Base-by-base conservation (phyloP, 164 flowering plant genomes). In the Amborella trichopoda region DNA sequence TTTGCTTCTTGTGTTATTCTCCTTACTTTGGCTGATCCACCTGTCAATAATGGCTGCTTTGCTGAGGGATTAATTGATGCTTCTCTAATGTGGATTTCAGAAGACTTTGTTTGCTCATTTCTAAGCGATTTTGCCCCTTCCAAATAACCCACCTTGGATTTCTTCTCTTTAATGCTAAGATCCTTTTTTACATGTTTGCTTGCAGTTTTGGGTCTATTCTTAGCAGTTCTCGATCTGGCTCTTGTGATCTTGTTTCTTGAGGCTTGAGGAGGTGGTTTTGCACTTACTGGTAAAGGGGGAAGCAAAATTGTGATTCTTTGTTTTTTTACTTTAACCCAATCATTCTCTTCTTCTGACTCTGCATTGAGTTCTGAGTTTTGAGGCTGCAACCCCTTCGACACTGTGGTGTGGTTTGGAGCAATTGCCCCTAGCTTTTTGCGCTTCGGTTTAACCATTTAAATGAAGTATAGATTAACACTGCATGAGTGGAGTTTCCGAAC, bases 251-350 rank as follows among this genome's bases (percentile, higher is more conserved):
- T 43, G 44, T 63, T 54, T 38, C 38, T 59, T 18, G 59, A 55
- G 55, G 62, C 53, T 49, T 54, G 58, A 25, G 36, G 19, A 24
- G 47, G 26, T 23, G 60, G 49, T 16, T 51, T 62, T 45, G 54
- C 39, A 18, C 62, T 53, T 17, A 12, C 37, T 32, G 77, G 69
- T 26, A 69, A 52, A 11, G 90, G 71, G 55, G 98, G 95, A 54
- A 91, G 52, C 57, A 71, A 47, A 53, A 91, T 81, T 23, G 68
- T 86, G 38, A 91, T 65, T 71, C 56, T 75, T 68, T 83, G 95
- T 72, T 80, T 87, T 74, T 81, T 91, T 43, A 91, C 93, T 5
- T 86, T 59, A 19, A 84, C 73, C 98, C 98, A 91, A 33, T 65
- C 54, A 28, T 66, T 75, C 10, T 78, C 80, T 46, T 47, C 78